A percentile compares a stretch with the other conserved stretches of the same genome.
These are phyloP conservation scores for Phytophthora sansomeana DNA, from an alignment of 352 stramenopile genomes.

Conservation along the genomic window DNA sequence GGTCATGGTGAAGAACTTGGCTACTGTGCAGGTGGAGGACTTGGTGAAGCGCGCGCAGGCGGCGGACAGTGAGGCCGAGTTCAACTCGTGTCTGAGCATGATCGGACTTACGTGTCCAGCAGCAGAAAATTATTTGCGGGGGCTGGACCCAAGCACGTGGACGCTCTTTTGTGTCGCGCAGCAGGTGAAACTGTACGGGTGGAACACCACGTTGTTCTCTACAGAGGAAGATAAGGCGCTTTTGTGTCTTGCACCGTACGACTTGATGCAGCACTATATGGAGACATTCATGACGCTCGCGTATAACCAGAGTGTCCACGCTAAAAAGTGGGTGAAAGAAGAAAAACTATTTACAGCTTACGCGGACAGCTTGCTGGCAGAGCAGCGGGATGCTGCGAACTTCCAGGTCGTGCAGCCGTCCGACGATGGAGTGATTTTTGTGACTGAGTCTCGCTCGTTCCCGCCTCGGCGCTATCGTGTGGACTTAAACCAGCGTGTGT, in stretches of 20 bases:
- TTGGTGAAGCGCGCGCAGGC: conserved; percentile 46
- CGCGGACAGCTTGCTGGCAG: conserved; percentile 31
- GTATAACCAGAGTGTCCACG: conserved; percentile 34
- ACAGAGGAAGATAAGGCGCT: conserved; percentile 30
- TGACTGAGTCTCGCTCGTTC: conserved; percentile 48
- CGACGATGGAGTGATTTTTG: conserved; percentile 36
- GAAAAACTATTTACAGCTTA: conserved; percentile 33
- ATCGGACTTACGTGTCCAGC: conserved; percentile 44
- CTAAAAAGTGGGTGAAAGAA: conserved; percentile 37
- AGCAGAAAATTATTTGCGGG: conserved; percentile 41
- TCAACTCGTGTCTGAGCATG: conserved; percentile 46
- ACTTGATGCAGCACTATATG: conserved; percentile 51
- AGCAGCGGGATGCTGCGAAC: conserved; percentile 41
- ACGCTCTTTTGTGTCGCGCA: conserved; percentile 39
- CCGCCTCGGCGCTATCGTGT: conserved; percentile 45
- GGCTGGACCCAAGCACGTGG: conserved; percentile 36
- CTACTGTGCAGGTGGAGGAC: conserved; percentile 45
- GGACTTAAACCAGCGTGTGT: conserved; percentile 35
- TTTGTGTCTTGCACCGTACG: conserved; percentile 39
- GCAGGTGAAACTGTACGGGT: conserved; percentile 40
- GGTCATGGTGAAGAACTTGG: conserved; percentile 38
- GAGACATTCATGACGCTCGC: conserved; percentile 43
- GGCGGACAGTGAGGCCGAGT: conserved; percentile 43
- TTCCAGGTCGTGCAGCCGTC: conserved; percentile 48
- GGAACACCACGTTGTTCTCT: conserved; percentile 39